A percentile compares a stretch with the other conserved stretches of the same genome.
phyloP scores from a whole-genome alignment of 2,329 filamentous ascomycete genomes.

The Fusarium begoniae region DNA sequence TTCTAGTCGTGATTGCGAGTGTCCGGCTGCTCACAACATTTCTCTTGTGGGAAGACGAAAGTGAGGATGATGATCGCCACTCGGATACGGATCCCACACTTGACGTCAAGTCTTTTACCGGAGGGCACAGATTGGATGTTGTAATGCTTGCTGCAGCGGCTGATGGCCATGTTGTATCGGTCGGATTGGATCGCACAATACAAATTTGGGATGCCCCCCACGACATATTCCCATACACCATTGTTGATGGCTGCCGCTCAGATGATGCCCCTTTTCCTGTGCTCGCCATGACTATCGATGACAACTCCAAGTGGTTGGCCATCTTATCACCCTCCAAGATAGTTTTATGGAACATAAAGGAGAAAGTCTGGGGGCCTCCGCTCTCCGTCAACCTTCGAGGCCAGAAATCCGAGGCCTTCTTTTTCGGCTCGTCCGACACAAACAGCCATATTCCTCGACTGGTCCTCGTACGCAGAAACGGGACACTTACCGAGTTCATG shows the following conservation, averaged over 20 bases:
- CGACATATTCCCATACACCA: constrained; percentile 52
- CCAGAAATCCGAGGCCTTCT: constrained; percentile 69
- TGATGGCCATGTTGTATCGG: constrained; percentile 72
- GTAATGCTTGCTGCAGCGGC: constrained; percentile 69
- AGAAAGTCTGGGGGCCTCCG: constrained; percentile 65
- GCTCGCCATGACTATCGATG: constrained; percentile 71
- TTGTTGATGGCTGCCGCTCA: constrained; percentile 52
- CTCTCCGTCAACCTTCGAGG: constrained; percentile 60
- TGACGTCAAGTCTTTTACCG: constrained; percentile 66
- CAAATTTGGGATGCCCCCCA: constrained; percentile 71
- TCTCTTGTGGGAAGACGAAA: constrained; percentile 72
- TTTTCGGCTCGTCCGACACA: constrained; percentile 62
- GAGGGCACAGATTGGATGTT: constrained; percentile 75
- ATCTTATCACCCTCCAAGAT: constrained; percentile 68
- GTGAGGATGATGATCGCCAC: constrained; percentile 56
- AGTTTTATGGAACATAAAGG: constrained; percentile 69
- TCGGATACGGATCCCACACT: constrained; percentile 60
- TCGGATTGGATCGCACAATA: constrained; percentile 75
- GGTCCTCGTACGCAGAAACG: constrained; percentile 71
- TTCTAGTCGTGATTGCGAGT: constrained; percentile 70
- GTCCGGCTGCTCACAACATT: constrained; percentile 79
- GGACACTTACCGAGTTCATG: constrained; percentile 67
- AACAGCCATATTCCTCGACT: constrained; percentile 56
- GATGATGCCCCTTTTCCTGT: constrained; percentile 65
- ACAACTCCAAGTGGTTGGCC: constrained; percentile 71